Evolutionary conservation across 2,329 filamentous ascomycete species (phyloP).

Genomic region (Hypomyces perniciosus): DNA sequence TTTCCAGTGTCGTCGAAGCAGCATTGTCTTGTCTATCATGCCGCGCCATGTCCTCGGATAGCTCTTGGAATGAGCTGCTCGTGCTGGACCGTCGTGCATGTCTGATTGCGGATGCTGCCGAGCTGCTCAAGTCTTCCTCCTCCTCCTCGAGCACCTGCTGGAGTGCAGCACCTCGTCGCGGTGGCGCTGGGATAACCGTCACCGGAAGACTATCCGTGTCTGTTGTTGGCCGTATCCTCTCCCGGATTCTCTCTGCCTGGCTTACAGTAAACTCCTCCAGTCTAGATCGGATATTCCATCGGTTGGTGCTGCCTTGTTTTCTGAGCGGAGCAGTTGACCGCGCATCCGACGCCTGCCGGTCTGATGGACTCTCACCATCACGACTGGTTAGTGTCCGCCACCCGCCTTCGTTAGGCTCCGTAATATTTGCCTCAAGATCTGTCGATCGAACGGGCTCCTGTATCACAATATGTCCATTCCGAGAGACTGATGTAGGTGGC

Average conservation of each 20-base stretch:
- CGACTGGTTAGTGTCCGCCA: constrained; percentile 22
- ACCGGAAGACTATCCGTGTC: constrained; percentile 52
- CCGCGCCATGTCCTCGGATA: constrained; percentile 1
- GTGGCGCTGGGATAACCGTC: constrained; percentile 56
- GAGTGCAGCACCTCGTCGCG: constrained; percentile 50
- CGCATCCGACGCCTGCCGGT: background rate
- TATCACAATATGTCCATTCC: constrained; percentile 19
- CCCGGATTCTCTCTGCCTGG: constrained; percentile 55
- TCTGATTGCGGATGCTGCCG: constrained; percentile 9
- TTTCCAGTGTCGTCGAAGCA: constrained; percentile 18
- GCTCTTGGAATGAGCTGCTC: constrained; percentile 17
- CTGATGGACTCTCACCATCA: background rate
- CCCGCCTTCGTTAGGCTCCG: constrained; percentile 20
- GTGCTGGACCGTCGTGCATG: constrained; percentile 14
- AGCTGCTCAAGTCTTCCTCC: constrained; percentile 17
- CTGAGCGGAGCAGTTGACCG: constrained; percentile 3
- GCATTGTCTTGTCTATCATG: constrained; percentile 1
- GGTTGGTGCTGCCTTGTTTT: constrained; percentile 20
- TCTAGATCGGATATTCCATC: constrained; percentile 52
- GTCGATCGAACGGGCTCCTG: constrained; percentile 9
- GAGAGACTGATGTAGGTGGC: constrained; percentile 11
- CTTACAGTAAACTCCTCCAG: constrained; percentile 56
- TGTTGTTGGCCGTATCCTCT: constrained; percentile 47
- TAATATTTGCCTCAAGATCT: constrained; percentile 25
- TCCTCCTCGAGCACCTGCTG: constrained; percentile 54